Percentiles rank a stretch among this genome's conserved stretches.
Conservation (phyloP, 2,329 filamentous ascomycete species). For the Piedraia hortae region DNA sequence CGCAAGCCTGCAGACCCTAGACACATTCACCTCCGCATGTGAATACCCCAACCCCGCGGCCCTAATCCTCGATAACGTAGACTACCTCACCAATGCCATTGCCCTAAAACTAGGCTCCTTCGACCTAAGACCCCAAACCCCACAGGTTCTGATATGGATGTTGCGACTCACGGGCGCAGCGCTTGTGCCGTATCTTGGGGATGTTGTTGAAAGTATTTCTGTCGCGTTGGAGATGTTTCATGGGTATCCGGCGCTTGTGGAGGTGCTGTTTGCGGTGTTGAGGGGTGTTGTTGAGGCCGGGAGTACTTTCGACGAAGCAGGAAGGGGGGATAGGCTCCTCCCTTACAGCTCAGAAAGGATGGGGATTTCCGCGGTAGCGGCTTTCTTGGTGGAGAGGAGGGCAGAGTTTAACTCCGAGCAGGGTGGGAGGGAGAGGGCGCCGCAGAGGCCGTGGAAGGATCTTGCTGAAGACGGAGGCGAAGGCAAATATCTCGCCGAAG, state of each 20-base stretch:
- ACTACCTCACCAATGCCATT: slow-evolving; percentile 88
- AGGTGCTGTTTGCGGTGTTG: slow-evolving; percentile 58
- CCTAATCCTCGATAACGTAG: slow-evolving; percentile 69
- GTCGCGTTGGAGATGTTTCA: slow-evolving; percentile 85
- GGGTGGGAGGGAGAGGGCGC: slow-evolving; percentile 2
- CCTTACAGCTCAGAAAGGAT: slow-evolving; percentile 5
- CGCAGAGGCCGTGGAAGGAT: slow-evolving; percentile 9
- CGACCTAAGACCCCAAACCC: slow-evolving; percentile 72
- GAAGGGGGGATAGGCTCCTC: slow-evolving; percentile 1
- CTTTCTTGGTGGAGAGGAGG: slow-evolving; percentile 5
- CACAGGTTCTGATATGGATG: slow-evolving; percentile 85
- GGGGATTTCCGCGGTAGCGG: slow-evolving; percentile 20
- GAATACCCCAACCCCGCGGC: slow-evolving; percentile 47
- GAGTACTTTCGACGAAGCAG: slow-evolving; percentile 6
- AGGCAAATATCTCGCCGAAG: slow-evolving; percentile 6
- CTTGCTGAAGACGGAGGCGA: slow-evolving; percentile 6
- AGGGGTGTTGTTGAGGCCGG: slow-evolving; percentile 65
- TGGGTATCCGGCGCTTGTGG: slow-evolving; percentile 65
- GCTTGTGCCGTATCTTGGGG: slow-evolving; percentile 69
- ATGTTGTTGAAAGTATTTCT: slow-evolving; percentile 75
- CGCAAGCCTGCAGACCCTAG: slow-evolving; percentile 62
- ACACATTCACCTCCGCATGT: slow-evolving; percentile 49
- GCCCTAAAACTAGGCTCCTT: slow-evolving; percentile 72
- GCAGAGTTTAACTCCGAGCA: slow-evolving; percentile 11
- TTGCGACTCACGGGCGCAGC: slow-evolving; percentile 57